Conservation (phyloP, 345 rosid genomes). For the Bretschneidera sinensis region DNA sequence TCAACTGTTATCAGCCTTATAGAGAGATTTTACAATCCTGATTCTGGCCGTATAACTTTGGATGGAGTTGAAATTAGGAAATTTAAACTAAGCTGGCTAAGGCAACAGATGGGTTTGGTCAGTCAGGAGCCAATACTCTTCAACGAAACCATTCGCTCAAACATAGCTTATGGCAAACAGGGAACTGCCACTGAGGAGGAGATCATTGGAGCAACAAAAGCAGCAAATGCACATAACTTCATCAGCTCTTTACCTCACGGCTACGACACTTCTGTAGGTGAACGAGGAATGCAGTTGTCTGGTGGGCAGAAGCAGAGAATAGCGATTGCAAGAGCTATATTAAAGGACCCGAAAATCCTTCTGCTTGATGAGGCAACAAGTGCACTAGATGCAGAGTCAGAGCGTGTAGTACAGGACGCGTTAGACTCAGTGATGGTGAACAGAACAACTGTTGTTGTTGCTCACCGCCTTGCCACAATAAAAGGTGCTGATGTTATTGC, state of each 20-base stretch:
- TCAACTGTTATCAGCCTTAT: slow-evolving; percentile 53
- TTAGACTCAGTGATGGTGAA: slow-evolving; percentile 30
- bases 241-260: slow-evolving; percentile 41
- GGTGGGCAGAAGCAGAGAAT: too few relatives aligned
- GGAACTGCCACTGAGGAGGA: slow-evolving; percentile 52
- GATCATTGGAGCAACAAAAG: slow-evolving; percentile 40
- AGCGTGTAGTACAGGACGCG: slow-evolving; percentile 51
- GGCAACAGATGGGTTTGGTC: too few relatives aligned
- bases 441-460: slow-evolving; percentile 44
- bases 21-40: slow-evolving; percentile 56
- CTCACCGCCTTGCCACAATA: slow-evolving; percentile 46
- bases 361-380: slow-evolving; percentile 79
- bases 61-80: slow-evolving; percentile 47
- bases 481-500: slow-evolving; percentile 46
- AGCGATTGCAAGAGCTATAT: slow-evolving; percentile 31
- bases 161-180: slow-evolving; percentile 63
- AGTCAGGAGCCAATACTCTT: slow-evolving; percentile 66
- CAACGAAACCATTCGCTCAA: slow-evolving; percentile 55
- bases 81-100: slow-evolving; percentile 52
- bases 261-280: slow-evolving; percentile 24
- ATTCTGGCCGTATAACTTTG: slow-evolving; percentile 45
- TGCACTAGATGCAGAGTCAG: slow-evolving; percentile 72
- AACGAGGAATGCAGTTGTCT: slow-evolving; percentile 28
- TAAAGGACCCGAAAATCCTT: slow-evolving; percentile 61
- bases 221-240: slow-evolving; percentile 60